Base-by-base conservation (phyloP, 192 early-diverging fungal species). In the Linnemannia exigua region DNA sequence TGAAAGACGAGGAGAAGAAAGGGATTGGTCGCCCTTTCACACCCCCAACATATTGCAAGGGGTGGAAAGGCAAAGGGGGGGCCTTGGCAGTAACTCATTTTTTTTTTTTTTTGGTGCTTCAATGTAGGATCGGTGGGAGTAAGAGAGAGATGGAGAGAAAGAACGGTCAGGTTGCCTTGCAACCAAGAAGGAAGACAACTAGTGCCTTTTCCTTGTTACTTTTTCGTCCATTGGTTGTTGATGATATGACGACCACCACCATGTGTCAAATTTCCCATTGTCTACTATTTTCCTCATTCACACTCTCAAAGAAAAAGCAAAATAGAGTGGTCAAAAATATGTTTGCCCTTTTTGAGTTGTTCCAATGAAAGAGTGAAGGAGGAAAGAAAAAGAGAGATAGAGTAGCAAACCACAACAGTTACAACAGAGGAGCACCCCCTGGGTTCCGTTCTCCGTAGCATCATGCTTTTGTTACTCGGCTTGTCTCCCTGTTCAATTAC, bases 1-100 rank as follows among this genome's bases (percentile, higher is more conserved):
- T 75, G 74, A 75, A 75, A 74, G 69, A 17, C n/a, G 19, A 22
- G n/a, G 38, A 74, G 61, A 31, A 20, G 28, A 48, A 41, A 9
- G 28, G 48, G n/a, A 44, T 19, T 33, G n/a, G 41, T 52, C 69
- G 11, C n/a, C 8, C 36, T 46, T 71, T 71, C 70, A n/a, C 41
- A 46, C 58, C 58, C 58, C 58, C 58, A 63, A 63, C 58, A 63
- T 63, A 58, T 14, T n/a, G 25, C 7, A 8, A 61, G 54, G n/a
- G 54, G n/a, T 4, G 8, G 54, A 5, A n/a, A 12, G n/a, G 22
- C 41, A 44, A 44, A 44, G 25, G 54, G 52, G 19, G 3, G 48
- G 9, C 2, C 17, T 50, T 50, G 48, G 15, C 14, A 2, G n/a
- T 50, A 14, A 17, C 52, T 54, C 41, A 9, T 6, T n/a, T 54